Evolutionary conservation across 805 yeast genomes (phyloP), one percentile per base, ranked within the genome.

Genomic region (Groenewaldozyma tartarivorans): DNA sequence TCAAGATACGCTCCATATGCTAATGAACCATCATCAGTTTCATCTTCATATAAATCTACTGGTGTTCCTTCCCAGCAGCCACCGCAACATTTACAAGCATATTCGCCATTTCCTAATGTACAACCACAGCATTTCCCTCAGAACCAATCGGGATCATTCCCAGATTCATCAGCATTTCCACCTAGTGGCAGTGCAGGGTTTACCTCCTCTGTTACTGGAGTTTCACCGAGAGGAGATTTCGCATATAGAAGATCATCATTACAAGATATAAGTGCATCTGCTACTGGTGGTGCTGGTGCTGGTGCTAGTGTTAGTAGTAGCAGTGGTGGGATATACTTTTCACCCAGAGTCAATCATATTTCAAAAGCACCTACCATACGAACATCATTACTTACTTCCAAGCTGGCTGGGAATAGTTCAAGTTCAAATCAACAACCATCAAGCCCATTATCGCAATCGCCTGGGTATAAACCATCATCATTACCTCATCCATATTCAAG

Each of bases 331-430:
- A 35, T n/a, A 32, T 15, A 15, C 7, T 4, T 16, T 17, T 30
- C 19, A 33, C 20, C 37, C 24, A 36, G 42, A 13, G 31, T 44
- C 15, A 39, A 24, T 11, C 22, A 30, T n/a, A 34, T 40, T 1
- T 22, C 26, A 18, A 33, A 20, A 21, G 22, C 42, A 18, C 39
- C 43, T 9, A n/a, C 41, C 5, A 27, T 35, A 13, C 40, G 53
- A 7, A 48, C 55, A 11, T 57, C 63, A 11, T 44, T 62, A 27
- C 48, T 62, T 36, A 60, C 66, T 2, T 54, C 63, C 4, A 58
- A 52, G 42, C 49, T 62, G 20, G 59, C 63, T 11, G 36, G 43
- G 20, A 33, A 26, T n/a, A 17, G 18, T 33, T 20, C 11, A 27
- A 36, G 16, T 3, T 9, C 11, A 7, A 24, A 13, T 24, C 29